Evolutionary conservation across 2,329 filamentous ascomycete species (phyloP).

Genomic region (Calycina herbarum): DNA sequence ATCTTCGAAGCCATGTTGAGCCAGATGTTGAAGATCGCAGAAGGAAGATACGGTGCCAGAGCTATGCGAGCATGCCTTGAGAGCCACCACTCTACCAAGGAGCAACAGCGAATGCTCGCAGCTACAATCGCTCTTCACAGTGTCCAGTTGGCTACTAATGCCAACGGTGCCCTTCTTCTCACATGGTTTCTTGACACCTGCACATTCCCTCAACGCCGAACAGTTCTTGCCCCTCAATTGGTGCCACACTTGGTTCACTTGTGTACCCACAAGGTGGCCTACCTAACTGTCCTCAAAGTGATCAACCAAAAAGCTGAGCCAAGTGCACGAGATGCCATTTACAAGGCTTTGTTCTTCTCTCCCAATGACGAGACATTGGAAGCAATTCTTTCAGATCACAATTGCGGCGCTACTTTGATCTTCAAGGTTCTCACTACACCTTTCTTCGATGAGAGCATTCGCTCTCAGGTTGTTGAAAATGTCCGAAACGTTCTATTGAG

Average conservation of each 20-base stretch:
- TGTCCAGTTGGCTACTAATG: slow-evolving; percentile 92
- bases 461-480: slow-evolving; percentile 84
- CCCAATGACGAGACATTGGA: slow-evolving; percentile 83
- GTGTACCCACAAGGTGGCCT: slow-evolving; percentile 98
- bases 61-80: slow-evolving; percentile 97
- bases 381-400: slow-evolving; percentile 86
- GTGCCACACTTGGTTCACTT: slow-evolving; percentile 92
- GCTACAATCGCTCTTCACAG: slow-evolving; percentile 95
- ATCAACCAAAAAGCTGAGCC: slow-evolving; percentile 97
- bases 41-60: slow-evolving; percentile 90
- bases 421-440: slow-evolving; percentile 98
- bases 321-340: slow-evolving; percentile 85
- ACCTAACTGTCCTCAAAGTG: slow-evolving; percentile 94
- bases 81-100: slow-evolving; percentile 91
- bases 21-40: slow-evolving; percentile 88
- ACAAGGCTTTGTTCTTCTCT: slow-evolving; percentile 91
- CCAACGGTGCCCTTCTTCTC: slow-evolving; percentile 87
- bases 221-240: slow-evolving; percentile 85
- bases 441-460: slow-evolving; percentile 92
- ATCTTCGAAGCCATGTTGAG: slow-evolving; percentile 98
- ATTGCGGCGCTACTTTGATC: slow-evolving; percentile 90
- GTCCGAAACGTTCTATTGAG: slow-evolving; percentile 85
- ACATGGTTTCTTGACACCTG: slow-evolving; percentile 99
- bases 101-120: slow-evolving; percentile 92
- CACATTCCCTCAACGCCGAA: slow-evolving; percentile 88